Base-by-base conservation (phyloP, 176 grass and related monocot genomes). In the Triticum timopheevii region DNA sequence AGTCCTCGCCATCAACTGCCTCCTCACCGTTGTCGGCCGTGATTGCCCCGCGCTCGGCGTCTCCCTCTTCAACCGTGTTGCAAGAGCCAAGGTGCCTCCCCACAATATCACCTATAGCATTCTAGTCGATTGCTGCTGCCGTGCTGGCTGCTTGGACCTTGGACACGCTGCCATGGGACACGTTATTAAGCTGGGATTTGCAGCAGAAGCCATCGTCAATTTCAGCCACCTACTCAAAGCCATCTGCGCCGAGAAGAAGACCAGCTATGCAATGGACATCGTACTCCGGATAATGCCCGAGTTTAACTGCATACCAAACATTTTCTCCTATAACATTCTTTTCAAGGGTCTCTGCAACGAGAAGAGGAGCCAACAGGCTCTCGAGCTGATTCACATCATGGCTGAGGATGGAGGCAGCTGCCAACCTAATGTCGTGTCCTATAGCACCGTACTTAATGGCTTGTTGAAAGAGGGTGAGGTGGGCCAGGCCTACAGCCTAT, bases 161-260 rank as follows among this genome's bases (percentile, higher is more conserved):
- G 36, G 8, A 0, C 23, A 65, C 11, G 58, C 30, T 0, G 78
- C 40, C 3, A 4, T 84, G 5, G 70, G 69, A 0, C 22, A 6
- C 3, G 8, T 75, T 11, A 13, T 84, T 2, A 76, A 77, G 42
- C 1, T 10, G 0, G 83, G 71, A 1, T 52, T 61, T 73, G 16
- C 28, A 30, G 23, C 16, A 61, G 4, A 84, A 0, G 19, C n/a
- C 17, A 38, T 85, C 6, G 17, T 20, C 34, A 13, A 3, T 61
- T 80, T 90, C 35, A 80, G 1, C 13, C 6, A 65, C 10, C 45
- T 93, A 22, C 42, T 87, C 22, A 78, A 16, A 11, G 82, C 63
- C 3, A n/a, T 90, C 15, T 85, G 17, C 0, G 52, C 17, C 0
- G 52, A 56, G 52, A 20, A 56, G 52, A 56, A 56, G 52, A 56